Evolutionary conservation across 2,329 filamentous ascomycete species (phyloP), one percentile per base, ranked within the genome.

Genomic region (Huntiella moniliformis): DNA sequence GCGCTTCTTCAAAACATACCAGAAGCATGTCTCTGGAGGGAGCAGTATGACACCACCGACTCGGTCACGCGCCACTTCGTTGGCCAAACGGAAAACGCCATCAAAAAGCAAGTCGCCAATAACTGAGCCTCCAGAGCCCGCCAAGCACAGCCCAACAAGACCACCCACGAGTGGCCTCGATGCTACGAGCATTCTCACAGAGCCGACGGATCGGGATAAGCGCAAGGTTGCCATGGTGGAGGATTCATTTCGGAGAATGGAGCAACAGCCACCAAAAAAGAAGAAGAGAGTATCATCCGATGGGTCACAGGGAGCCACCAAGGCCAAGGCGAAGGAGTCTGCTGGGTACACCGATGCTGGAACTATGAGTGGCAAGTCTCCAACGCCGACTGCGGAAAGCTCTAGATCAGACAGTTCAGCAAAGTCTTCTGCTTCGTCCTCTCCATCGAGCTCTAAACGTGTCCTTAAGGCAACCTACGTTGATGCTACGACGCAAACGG

Each of bases 101-200:
- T 80, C 76, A 55, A 76, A 79, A 56, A 78, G 75, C 62, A 82
- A 82, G 55, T 73, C 77, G 7, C 67, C 72, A 0, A 81, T 76
- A 54, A 70, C 77, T 45, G 77, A 82, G 52, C 65, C 73, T 52
- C 22, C 7, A 6, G 22, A 28, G 10, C 22, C 22, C 7, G 22
- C 7, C 22, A 28, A 28, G 7, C 22, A 28, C 22, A 80, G 77
- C 2, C 77, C 77, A 2, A 59, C 67, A 12, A 66, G 69, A 5
- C 39, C 38, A 53, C 76, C 74, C 18, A 72, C 73, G 0, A 28
- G 37, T 18, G 37, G 39, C 12, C 70, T 74, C 47, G 68, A 78
- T 44, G 71, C 72, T 7, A 58, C 72, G 1, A 71, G 70, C 3
- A 75, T 77, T 53, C 60, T 77, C 47, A 78, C 73, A 0, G 74